Base-by-base conservation (phyloP, 495 filamentous ascomycete genomes). In the Pseudotulostoma volvatum region DNA sequence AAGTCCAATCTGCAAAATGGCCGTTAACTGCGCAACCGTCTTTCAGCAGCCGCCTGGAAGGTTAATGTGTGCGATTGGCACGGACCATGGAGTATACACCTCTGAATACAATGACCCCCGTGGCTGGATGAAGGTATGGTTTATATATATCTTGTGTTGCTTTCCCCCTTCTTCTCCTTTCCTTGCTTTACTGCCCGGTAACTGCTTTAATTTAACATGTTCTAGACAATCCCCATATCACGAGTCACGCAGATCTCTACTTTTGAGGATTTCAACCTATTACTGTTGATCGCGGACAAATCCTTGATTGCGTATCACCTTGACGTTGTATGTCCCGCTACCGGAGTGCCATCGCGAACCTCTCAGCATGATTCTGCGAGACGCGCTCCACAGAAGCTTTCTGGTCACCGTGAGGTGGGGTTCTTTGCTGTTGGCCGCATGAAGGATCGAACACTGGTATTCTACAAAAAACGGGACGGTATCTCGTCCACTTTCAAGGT, bases 401-500 rank as follows among this genome's bases (percentile, higher is more conserved):
- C 85, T 32, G 82, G 81, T 14, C 68, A 68, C 38, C 77, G 84
- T 41, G 90, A 96, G 58, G 86, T 97, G 9, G 78, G 86, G 21
- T 96, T 96, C 69, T 96, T 96, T 55, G 84, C 85, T 4, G 84
- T 83, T 2, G 90, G 86, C 9, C 73, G 81, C 37, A 94, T 96
- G 86, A 97, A 97, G 63, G 92, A 97, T 42, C 74, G 90, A 4
- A 82, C 78, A 45, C 64, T 97, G 35, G 77, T 97, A 13, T 82
- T 97, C 56, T 96, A 95, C 70, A 95, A 96, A 59, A 93, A 92
- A 57, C 81, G 84, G 23, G 92, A 95, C 53, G 80, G 81, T 23
- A 61, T 93, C 33, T 81, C 81, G 44, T 93, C 81, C 20, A 93
- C 81, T 1, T 96, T 96, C 71, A 94, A 93, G 60, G 68, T 71